A percentile compares a stretch with the other conserved stretches of the same genome.
Evolutionary conservation across 2,329 filamentous ascomycete genomes (phyloP).

Genomic region (Arthrinium phaeospermum): DNA sequence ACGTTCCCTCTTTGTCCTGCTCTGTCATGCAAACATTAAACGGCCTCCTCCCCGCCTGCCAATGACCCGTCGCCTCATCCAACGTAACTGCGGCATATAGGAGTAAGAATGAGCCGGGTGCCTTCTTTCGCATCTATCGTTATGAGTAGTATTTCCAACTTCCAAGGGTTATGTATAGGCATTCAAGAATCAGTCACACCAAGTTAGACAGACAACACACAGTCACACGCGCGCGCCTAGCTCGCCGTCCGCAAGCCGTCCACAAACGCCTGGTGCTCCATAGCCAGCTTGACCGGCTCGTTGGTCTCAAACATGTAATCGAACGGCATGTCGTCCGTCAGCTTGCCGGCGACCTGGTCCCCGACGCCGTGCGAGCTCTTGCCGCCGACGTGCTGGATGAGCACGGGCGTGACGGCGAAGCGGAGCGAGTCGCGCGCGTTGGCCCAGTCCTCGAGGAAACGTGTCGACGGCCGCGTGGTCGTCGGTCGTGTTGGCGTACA

Average conservation of each 20-base stretch:
- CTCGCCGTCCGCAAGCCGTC: background rate
- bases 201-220: background rate
- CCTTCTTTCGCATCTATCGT: background rate
- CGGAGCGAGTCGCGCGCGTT: conserved; percentile 28
- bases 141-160: background rate
- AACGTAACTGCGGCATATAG: background rate
- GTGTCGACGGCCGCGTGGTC: conserved; percentile 31
- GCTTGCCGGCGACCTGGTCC: conserved; percentile 24
- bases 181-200: background rate
- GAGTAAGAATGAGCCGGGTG: background rate
- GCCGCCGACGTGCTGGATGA: conserved; percentile 38
- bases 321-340: conserved; percentile 28
- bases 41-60: background rate
- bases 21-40: background rate
- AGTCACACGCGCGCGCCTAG: background rate
- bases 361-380: conserved; percentile 33
- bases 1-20: background rate
- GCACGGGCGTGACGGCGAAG: conserved; percentile 36
- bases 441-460: conserved; percentile 36
- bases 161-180: background rate
- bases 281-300: conserved; percentile 30
- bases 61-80: background rate
- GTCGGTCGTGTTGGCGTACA: conserved; percentile 27
- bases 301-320: conserved; percentile 33
- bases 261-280: conserved; percentile 26